These are phyloP conservation scores for Evernia prunastri DNA, from an alignment of 495 filamentous ascomycete species.

Conservation along the genomic window DNA sequence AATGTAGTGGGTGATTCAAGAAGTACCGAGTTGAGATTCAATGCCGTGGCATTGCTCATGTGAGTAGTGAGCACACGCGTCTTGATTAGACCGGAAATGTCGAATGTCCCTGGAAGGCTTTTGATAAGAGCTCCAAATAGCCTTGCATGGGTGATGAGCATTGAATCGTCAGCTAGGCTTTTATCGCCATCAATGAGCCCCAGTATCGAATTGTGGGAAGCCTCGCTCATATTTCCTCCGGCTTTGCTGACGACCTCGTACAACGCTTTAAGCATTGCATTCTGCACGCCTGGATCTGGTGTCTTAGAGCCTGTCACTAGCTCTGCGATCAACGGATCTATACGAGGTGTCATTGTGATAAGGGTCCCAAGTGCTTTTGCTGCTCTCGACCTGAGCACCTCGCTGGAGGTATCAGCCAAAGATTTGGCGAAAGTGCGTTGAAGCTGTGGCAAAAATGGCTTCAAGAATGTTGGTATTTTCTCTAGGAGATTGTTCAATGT, in stretches of 20 bases:
- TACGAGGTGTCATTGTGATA: slow-evolving; percentile 90
- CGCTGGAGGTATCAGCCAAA: slow-evolving; percentile 86
- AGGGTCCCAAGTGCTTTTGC: slow-evolving; percentile 95
- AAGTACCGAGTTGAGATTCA: slow-evolving; percentile 83
- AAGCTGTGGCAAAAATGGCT: slow-evolving; percentile 93
- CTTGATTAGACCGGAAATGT: slow-evolving; percentile 65
- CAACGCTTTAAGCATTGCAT: slow-evolving; percentile 94
- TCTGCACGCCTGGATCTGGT: slow-evolving; percentile 77
- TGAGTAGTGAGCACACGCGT: slow-evolving; percentile 68
- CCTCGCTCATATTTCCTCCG: slow-evolving; percentile 87
- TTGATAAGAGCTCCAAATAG: slow-evolving; percentile 84
- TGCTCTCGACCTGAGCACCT: slow-evolving; percentile 75
- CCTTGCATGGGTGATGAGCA: slow-evolving; percentile 81
- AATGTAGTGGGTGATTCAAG: slow-evolving; percentile 67
- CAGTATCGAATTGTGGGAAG: slow-evolving; percentile 72
- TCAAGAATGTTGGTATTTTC: slow-evolving; percentile 92
- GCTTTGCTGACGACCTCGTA: slow-evolving; percentile 96
- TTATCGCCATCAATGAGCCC: slow-evolving; percentile 78
- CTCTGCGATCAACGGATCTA: slow-evolving; percentile 82
- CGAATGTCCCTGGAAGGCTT: slow-evolving; percentile 58
- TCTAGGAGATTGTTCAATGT: slow-evolving; percentile 92
- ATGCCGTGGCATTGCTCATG: slow-evolving; percentile 60
- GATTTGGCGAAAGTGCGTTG: slow-evolving; percentile 96
- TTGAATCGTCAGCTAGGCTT: slow-evolving; percentile 63
- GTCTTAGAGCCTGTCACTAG: slow-evolving; percentile 92